Evolutionary conservation across 75 land plant species (phyloP).

Genomic region (Pinus taeda): DNA sequence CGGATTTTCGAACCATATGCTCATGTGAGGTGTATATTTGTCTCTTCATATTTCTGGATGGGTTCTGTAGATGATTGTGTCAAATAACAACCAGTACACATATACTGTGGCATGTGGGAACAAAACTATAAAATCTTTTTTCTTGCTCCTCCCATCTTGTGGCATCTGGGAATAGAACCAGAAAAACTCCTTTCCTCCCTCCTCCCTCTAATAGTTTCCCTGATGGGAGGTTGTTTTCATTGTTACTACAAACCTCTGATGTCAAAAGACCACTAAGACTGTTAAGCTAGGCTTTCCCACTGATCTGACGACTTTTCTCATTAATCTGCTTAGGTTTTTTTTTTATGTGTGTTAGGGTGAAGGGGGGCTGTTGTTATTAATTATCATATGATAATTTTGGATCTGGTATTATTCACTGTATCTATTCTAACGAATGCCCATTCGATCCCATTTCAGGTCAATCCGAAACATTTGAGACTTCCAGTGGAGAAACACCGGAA

Average conservation of each 20-base stretch:
- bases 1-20: neutral
- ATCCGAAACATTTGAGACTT: constrained; percentile 10
- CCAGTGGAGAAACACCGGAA: constrained; percentile 5
- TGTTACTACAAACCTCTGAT: constrained; percentile 10
- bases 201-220: neutral
- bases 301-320: neutral
- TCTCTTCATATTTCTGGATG: too few species aligned
- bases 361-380: neutral
- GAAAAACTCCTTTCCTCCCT: constrained; percentile 19
- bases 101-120: too few species aligned
- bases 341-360: neutral
- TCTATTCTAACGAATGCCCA: neutral
- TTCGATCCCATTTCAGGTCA: constrained; percentile 8
- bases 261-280: neutral
- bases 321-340: neutral
- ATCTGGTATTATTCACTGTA: neutral
- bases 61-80: too few species aligned
- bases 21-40: neutral
- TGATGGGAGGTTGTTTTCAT: constrained; percentile 12
- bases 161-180: constrained; percentile 31
- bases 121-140: neutral
- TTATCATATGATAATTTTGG: neutral
- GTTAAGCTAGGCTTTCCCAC: neutral
- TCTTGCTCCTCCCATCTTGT: constrained; percentile 1
- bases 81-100: too few species aligned